Conservation (phyloP, 129 eudicot genomes). For the Escallonia rubra region DNA sequence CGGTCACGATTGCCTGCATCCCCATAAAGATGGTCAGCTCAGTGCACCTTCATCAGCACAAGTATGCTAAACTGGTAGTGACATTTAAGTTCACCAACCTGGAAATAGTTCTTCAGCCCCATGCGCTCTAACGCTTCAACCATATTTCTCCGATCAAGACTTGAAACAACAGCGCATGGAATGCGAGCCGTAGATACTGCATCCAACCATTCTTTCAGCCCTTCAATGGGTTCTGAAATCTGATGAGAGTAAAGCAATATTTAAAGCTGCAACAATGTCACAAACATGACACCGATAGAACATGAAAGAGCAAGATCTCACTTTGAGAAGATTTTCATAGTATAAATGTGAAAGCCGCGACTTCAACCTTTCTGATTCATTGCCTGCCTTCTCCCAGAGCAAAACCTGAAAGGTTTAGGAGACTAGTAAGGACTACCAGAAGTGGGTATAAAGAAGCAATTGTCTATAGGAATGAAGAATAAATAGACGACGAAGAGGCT, state of each 20-base stretch:
- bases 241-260: constrained; percentile 25
- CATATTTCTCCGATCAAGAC: constrained; percentile 76
- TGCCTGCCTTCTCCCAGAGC: constrained; percentile 53
- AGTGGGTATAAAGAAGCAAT: neutral
- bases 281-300: neutral
- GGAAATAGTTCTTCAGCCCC: constrained; percentile 78
- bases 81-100: constrained; percentile 32
- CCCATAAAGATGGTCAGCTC: constrained; percentile 7
- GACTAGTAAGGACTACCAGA: constrained; percentile 1
- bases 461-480: too few relatives aligned
- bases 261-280: neutral
- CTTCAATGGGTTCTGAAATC: constrained; percentile 84
- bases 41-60: constrained; percentile 6
- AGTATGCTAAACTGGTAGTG: neutral
- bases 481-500: too few relatives aligned
- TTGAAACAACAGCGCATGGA: constrained; percentile 97
- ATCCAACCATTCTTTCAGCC: constrained; percentile 85
- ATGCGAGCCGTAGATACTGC: constrained; percentile 78
- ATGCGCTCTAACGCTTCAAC: constrained; percentile 64
- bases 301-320: constrained; percentile 13
- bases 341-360: constrained; percentile 65
- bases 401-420: constrained; percentile 46
- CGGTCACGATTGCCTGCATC: constrained; percentile 79
- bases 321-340: constrained; percentile 67
- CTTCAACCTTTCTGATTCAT: constrained; percentile 71